phyloP scores from a whole-genome alignment of 768 basidiomycete genomes.

The Erythrobasidium yunnanense region DNA sequence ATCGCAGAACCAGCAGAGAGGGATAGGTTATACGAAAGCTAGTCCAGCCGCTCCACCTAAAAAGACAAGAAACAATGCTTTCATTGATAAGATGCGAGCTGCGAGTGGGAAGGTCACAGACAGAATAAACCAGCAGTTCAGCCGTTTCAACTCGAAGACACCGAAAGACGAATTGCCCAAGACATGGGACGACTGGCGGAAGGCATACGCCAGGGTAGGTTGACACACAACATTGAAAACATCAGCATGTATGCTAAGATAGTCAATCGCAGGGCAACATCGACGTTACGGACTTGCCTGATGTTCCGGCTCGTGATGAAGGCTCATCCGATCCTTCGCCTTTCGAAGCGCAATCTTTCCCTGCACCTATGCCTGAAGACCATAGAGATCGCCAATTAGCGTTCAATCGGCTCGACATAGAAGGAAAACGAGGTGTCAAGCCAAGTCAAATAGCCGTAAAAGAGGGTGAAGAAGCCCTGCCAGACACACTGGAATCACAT shows the following conservation, averaged over 20 bases:
- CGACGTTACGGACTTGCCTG: slow-evolving; percentile 32
- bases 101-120: slow-evolving; percentile 6
- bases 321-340: slow-evolving; percentile 15
- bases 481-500: slow-evolving; percentile 18
- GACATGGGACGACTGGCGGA: slow-evolving; percentile 30
- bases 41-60: no score
- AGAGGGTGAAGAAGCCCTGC: slow-evolving; percentile 13
- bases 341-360: slow-evolving; percentile 2
- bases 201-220: slow-evolving; percentile 30
- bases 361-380: slow-evolving; percentile 27
- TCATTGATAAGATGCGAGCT: slow-evolving; percentile 14
- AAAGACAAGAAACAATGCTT: not conserved
- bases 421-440: slow-evolving; percentile 27
- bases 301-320: not conserved
- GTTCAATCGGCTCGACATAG: slow-evolving; percentile 32
- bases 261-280: slow-evolving; percentile 30
- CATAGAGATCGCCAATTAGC: slow-evolving; percentile 30
- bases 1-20: no score
- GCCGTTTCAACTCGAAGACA: slow-evolving; percentile 28
- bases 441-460: slow-evolving; percentile 2
- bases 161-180: slow-evolving; percentile 30
- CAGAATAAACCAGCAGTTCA: not conserved
- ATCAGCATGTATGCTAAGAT: no score
- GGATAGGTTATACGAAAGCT: no score
- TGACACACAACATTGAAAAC: no score